Evolutionary conservation across 805 yeast species (phyloP).

Genomic region (Ogataea philodendri): DNA sequence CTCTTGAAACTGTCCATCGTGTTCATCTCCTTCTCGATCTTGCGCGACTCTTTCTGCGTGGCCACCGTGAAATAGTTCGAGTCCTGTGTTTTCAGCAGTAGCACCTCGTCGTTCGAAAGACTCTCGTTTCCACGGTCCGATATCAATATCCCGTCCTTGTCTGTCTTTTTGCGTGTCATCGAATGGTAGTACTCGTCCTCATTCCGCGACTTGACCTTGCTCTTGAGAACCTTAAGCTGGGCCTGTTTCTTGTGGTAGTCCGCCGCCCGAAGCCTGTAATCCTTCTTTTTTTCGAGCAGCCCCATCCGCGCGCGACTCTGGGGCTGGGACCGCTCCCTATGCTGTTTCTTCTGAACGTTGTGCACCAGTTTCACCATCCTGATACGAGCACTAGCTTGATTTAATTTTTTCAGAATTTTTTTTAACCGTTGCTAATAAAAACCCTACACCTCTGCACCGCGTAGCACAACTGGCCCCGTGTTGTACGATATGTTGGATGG

Average conservation of each 20-base stretch:
- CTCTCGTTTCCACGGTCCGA: conserved; percentile 63
- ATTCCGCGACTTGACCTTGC: conserved; percentile 71
- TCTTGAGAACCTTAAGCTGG: conserved; percentile 65
- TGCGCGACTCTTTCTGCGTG: conserved; percentile 63
- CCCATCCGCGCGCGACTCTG: conserved; percentile 72
- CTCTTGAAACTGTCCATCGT: conserved; percentile 47
- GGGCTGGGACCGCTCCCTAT: conserved; percentile 89
- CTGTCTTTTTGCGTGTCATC: conserved; percentile 72
- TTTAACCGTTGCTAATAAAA: too few species aligned
- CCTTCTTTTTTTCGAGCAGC: conserved; percentile 89
- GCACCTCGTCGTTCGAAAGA: conserved; percentile 70
- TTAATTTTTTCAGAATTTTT: conserved; percentile 6
- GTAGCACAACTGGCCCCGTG: conserved; percentile 1
- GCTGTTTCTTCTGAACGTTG: conserved; percentile 94
- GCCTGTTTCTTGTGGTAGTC: conserved; percentile 60
- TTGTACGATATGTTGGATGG: too few species aligned
- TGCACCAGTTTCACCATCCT: conserved; percentile 78
- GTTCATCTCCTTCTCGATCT: conserved; percentile 57
- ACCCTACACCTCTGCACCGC: conserved; percentile 11
- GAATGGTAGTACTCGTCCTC: conserved; percentile 97
- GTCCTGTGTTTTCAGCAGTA: conserved; percentile 87
- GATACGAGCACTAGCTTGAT: not conserved
- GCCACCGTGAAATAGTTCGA: conserved; percentile 78
- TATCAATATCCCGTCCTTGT: conserved; percentile 63
- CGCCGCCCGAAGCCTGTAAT: conserved; percentile 58